Percentiles rank a stretch among this genome's conserved stretches.
phyloP scores from a whole-genome alignment of 805 yeast species.

The Ascoidea tarda region DNA sequence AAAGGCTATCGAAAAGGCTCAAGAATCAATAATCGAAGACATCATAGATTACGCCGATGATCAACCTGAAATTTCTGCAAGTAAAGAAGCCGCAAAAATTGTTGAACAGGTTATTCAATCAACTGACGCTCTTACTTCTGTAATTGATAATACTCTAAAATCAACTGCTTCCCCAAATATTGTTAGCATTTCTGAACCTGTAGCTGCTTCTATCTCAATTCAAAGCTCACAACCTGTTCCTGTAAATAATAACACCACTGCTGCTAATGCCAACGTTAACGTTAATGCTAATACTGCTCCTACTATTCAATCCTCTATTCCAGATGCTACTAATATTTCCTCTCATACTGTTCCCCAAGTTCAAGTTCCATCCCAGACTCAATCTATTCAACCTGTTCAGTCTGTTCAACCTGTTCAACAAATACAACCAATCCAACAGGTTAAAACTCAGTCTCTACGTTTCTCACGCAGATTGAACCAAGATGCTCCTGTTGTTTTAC shows the following conservation, averaged over 20 bases:
- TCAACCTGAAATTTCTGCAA: background rate
- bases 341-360: constrained; percentile 7
- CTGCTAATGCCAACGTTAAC: background rate
- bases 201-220: background rate
- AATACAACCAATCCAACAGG: constrained; percentile 1
- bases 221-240: background rate
- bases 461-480: constrained; percentile 23
- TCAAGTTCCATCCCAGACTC: constrained; percentile 5
- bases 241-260: background rate
- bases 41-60: background rate
- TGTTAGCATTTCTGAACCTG: background rate
- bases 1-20: background rate
- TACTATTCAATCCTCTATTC: constrained; percentile 1
- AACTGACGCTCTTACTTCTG: background rate
- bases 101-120: background rate
- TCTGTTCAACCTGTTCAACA: constrained; percentile 7
- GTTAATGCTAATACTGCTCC: background rate
- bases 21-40: background rate
- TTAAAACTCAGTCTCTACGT: constrained; percentile 2
- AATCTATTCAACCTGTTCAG: constrained; percentile 12
- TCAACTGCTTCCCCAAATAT: no score
- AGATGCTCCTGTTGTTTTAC: constrained; percentile 37
- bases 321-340: constrained; percentile 2
- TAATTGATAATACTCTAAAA: no score
- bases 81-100: background rate